These are phyloP conservation scores for Xerophyta viscosa DNA, from an alignment of 106 monocot species.

Conservation along the genomic window DNA sequence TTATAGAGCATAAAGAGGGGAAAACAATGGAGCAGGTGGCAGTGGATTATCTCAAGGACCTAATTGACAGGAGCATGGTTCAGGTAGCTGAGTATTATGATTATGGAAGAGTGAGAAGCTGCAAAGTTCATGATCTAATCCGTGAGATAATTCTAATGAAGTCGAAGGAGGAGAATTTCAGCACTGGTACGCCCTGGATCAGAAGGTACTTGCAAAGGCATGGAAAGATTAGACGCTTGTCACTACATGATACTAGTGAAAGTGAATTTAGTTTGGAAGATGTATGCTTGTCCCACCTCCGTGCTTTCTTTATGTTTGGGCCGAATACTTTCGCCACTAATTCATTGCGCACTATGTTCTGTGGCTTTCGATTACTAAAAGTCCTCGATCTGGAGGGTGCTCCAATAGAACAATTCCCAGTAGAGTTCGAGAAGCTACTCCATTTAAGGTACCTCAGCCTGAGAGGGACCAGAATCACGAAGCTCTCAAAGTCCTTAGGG, in stretches of 20 bases:
- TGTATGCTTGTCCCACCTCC: conserved; percentile 10
- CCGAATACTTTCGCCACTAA: neutral
- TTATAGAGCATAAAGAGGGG: conserved; percentile 5
- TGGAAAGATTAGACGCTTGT: conserved; percentile 11
- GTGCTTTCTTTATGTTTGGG: conserved; percentile 24
- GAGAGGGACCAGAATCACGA: conserved; percentile 18
- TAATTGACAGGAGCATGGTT: conserved; percentile 22
- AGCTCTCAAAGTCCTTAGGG: conserved; percentile 20
- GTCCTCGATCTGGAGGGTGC: conserved; percentile 27
- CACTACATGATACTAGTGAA: conserved; percentile 1
- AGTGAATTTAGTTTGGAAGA: conserved; percentile 1
- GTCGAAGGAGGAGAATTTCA: conserved; percentile 24
- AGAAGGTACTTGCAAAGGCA: neutral
- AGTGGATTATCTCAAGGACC: conserved; percentile 18
- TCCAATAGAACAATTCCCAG: conserved; percentile 16
- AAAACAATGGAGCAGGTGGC: conserved; percentile 16
- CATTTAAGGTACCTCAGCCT: conserved; percentile 31
- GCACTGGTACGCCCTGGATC: conserved; percentile 1
- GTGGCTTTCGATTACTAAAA: conserved; percentile 16
- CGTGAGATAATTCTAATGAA: conserved; percentile 16
- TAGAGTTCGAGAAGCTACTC: conserved; percentile 12
- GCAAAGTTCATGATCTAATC: conserved; percentile 23
- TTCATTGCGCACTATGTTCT: conserved; percentile 4
- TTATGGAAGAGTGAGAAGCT: conserved; percentile 25
- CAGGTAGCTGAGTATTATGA: conserved; percentile 22